Conservation (phyloP, 371 early-diverging fungal species). For the Smittium mucronatum region DNA sequence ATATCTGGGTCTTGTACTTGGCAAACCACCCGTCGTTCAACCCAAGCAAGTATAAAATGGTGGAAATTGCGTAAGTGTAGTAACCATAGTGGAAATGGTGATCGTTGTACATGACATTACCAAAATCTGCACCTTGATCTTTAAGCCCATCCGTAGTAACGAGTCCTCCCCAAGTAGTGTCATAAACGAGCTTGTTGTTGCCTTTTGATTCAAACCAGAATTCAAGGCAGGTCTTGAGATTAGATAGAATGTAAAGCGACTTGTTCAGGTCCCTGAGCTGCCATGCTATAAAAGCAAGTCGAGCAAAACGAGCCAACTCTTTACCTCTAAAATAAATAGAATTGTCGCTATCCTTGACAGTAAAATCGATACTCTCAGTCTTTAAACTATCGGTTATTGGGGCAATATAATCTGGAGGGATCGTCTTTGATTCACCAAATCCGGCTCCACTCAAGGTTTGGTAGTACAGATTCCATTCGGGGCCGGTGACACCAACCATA, state of each 20-base stretch:
- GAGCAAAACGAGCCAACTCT: constrained; percentile 48
- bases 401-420: constrained; percentile 23
- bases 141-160: constrained; percentile 37
- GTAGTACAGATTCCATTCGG: constrained; percentile 44
- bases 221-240: constrained; percentile 35
- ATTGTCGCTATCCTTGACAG: constrained; percentile 17
- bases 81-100: constrained; percentile 78
- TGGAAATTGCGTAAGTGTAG: constrained; percentile 46
- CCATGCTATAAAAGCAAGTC: constrained; percentile 44
- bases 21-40: constrained; percentile 34
- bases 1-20: constrained; percentile 22
- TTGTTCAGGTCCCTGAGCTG: constrained; percentile 35
- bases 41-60: constrained; percentile 48
- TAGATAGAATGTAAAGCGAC: constrained; percentile 27
- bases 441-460: constrained; percentile 20
- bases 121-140: constrained; percentile 37
- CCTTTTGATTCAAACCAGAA: constrained; percentile 36
- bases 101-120: constrained; percentile 50
- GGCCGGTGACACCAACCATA: constrained; percentile 47
- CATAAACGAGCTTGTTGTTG: constrained; percentile 46
- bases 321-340: constrained; percentile 67
- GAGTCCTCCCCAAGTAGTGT: constrained; percentile 49
- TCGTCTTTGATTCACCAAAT: constrained; percentile 31
- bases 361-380: constrained; percentile 27
- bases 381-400: constrained; percentile 32